Conservation (phyloP, 2,329 filamentous ascomycete species). For the Massarina eburnea region DNA sequence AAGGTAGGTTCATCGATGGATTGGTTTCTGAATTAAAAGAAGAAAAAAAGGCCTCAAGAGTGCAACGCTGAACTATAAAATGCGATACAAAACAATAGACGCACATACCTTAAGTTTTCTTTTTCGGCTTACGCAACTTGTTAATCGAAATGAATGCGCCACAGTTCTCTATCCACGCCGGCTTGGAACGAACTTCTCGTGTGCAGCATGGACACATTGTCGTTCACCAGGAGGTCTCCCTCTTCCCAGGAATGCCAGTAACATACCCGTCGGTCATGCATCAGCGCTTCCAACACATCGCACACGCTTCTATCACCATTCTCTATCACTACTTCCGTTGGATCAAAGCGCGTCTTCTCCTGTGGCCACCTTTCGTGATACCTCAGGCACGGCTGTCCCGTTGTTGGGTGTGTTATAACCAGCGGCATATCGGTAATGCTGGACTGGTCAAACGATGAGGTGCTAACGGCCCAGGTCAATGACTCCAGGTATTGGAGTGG, state of each 20-base stretch:
- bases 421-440: slow-evolving; percentile 49
- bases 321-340: slow-evolving; percentile 50
- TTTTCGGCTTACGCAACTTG: too few relatives aligned
- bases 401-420: slow-evolving; percentile 50
- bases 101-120: too few relatives aligned
- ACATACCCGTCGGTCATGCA: slow-evolving; percentile 55
- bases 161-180: slow-evolving; percentile 51
- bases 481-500: slow-evolving; percentile 40
- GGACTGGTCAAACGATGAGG: slow-evolving; percentile 51
- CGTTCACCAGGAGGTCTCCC: slow-evolving; percentile 57
- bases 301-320: slow-evolving; percentile 40
- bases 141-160: slow-evolving; percentile 56
- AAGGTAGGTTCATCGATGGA: too few relatives aligned
- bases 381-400: slow-evolving; percentile 52
- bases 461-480: slow-evolving; percentile 54
- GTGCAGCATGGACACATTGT: slow-evolving; percentile 56
- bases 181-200: slow-evolving; percentile 52
- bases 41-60: too few relatives aligned
- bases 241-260: slow-evolving; percentile 57
- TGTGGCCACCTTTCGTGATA: slow-evolving; percentile 60
- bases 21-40: too few relatives aligned
- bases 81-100: too few relatives aligned
- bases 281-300: slow-evolving; percentile 44
- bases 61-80: too few relatives aligned
- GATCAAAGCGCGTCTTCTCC: slow-evolving; percentile 54